Evolutionary conservation across 116 monocot species (phyloP), one percentile per base, ranked within the genome.

Genomic region (Dioscorea cayenensis): DNA sequence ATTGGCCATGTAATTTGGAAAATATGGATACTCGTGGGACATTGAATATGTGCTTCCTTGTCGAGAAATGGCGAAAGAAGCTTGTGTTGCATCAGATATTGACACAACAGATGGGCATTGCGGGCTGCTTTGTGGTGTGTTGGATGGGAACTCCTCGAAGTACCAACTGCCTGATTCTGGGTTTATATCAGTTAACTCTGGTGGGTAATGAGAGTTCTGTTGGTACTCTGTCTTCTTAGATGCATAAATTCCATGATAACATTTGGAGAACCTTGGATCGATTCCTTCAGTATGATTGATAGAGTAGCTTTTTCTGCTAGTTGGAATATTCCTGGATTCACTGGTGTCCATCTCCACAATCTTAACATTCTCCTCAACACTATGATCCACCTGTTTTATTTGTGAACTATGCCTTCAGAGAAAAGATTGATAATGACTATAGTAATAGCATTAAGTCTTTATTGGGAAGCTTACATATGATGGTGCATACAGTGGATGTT

Each of bases 1-100:
- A 35, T 95, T 89, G 6, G 95, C 89, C 95, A 95, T 95, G 82
- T 95, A 95, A 64, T 68, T 95, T 22, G 89, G 95, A 66, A 68
- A 79, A 58, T 81, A 65, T 7, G 77, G 67, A 60, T 79, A 67
- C 48, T 84, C 68, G 25, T 77, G 72, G 38, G 21, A 77, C 23
- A 73, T 58, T 63, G 73, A 73, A 73, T 60, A 70, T n/a, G 69
- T 20, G 29, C 72, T 66, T 48, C 72, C 81, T 32, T 71, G 76
- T 76, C 51, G 76, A 11, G 67, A 66, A 64, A 19, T 2, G 51
- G 17, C 70, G 58, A 70, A 61, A 49, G 75, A 76, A 50, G 71
- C 51, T 49, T 70, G 76, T 21, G 63, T 63, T 69, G 66, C 32
- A 58, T 74, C 74, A 8, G 78, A 77, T 21, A 70, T 67, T 19